phyloP scores from a whole-genome alignment of 768 basidiomycete genomes.

The Boletus pseudo-olivaceus region DNA sequence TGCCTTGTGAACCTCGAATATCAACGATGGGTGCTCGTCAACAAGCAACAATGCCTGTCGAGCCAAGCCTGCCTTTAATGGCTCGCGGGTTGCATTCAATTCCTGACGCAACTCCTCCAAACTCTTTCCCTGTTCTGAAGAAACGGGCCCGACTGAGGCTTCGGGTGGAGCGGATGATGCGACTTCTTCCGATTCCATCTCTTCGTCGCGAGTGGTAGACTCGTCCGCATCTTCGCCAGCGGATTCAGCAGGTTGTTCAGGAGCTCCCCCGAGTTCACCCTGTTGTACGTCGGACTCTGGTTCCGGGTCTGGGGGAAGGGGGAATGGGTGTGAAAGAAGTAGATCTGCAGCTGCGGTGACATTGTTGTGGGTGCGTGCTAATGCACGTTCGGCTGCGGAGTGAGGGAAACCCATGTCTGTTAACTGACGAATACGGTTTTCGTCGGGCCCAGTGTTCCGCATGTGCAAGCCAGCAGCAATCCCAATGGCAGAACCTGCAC shows the following conservation, averaged over 20 bases:
- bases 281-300: constrained; percentile 23
- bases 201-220: constrained; percentile 24
- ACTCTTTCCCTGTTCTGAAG: constrained; percentile 36
- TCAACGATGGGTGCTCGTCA: constrained; percentile 81
- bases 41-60: constrained; percentile 72
- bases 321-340: constrained; percentile 78
- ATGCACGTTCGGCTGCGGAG: constrained; percentile 79
- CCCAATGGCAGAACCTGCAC: constrained; percentile 30
- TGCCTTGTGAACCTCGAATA: constrained; percentile 83
- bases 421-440: constrained; percentile 74
- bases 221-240: constrained; percentile 26
- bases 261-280: constrained; percentile 9
- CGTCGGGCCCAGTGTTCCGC: constrained; percentile 56
- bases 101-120: constrained; percentile 63
- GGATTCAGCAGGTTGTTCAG: constrained; percentile 29
- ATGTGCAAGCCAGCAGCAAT: constrained; percentile 33
- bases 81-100: constrained; percentile 62
- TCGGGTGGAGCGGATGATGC: constrained; percentile 17
- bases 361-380: constrained; percentile 84
- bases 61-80: constrained; percentile 61
- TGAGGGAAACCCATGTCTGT: constrained; percentile 97
- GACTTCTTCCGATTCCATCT: constrained; percentile 25
- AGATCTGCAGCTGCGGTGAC: constrained; percentile 85
- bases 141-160: constrained; percentile 3
- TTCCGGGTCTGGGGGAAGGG: constrained; percentile 65